phyloP scores from a whole-genome alignment of 371 early-diverging fungal genomes.

The Umbelopsis sp. region DNA sequence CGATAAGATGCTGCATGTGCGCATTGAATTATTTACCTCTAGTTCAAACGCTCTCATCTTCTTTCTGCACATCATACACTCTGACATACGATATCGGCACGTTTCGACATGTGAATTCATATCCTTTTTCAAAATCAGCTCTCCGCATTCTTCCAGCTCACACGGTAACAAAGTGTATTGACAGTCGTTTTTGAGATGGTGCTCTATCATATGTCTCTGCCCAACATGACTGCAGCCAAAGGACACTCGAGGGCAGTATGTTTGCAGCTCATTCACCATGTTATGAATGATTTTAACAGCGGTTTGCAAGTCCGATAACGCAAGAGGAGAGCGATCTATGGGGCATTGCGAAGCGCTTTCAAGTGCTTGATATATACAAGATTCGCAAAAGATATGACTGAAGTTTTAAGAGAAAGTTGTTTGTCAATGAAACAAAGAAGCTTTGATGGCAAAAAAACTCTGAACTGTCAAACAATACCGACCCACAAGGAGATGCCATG shows the following conservation, averaged over 20 bases:
- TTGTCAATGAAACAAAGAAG: background rate
- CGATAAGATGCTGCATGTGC: background rate
- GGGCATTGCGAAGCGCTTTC: slow-evolving; percentile 64
- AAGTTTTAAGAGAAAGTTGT: background rate
- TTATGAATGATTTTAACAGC: slow-evolving; percentile 67
- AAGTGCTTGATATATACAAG: slow-evolving; percentile 64
- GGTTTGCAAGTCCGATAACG: slow-evolving; percentile 46
- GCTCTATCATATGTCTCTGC: slow-evolving; percentile 60
- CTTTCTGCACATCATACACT: slow-evolving; percentile 65
- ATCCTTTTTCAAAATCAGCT: slow-evolving; percentile 60
- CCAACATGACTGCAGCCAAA: slow-evolving; percentile 63
- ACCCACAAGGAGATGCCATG: slow-evolving; percentile 56
- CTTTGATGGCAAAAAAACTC: background rate
- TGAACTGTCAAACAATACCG: slow-evolving; percentile 17
- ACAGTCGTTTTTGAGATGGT: slow-evolving; percentile 66
- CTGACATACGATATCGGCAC: slow-evolving; percentile 61
- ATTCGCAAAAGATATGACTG: slow-evolving; percentile 72
- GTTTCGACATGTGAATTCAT: slow-evolving; percentile 55
- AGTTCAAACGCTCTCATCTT: slow-evolving; percentile 49
- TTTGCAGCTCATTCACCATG: slow-evolving; percentile 73
- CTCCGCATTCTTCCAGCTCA: slow-evolving; percentile 62
- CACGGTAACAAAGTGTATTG: slow-evolving; percentile 58
- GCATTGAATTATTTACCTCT: slow-evolving; percentile 35
- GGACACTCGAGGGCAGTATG: slow-evolving; percentile 59
- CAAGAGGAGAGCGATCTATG: slow-evolving; percentile 59